Percentiles rank a stretch among this genome's conserved stretches.
phyloP scores from a whole-genome alignment of 352 stramenopile genomes.

The Globisporangium cylindrosporum region DNA sequence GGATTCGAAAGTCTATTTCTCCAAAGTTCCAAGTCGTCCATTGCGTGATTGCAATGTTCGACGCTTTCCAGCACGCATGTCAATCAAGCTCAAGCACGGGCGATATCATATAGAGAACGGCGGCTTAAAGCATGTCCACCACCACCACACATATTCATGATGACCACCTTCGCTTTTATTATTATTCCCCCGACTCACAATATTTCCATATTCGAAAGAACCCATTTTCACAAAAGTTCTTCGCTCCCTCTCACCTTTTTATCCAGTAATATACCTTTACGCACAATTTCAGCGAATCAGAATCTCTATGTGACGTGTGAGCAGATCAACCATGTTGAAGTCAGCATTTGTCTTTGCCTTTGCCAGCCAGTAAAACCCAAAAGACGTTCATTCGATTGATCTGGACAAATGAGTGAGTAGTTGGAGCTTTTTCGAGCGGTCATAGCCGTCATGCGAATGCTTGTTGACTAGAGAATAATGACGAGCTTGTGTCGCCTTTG shows the following conservation, averaged over 20 bases:
- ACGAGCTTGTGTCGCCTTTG: constrained; percentile 1
- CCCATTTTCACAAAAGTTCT: background rate
- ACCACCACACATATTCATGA: background rate
- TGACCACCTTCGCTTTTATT: background rate
- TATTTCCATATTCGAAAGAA: constrained; percentile 11
- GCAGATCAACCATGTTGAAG: background rate
- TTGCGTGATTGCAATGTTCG: background rate
- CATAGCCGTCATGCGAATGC: background rate
- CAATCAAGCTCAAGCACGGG: background rate
- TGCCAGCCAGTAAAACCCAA: background rate
- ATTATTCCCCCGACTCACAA: background rate
- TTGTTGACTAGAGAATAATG: background rate
- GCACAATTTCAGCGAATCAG: background rate
- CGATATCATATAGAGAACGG: background rate
- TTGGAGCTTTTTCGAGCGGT: background rate
- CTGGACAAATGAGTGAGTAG: background rate
- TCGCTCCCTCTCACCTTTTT: background rate
- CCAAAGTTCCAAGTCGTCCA: background rate
- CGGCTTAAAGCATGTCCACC: background rate
- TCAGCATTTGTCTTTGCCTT: background rate
- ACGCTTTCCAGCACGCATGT: background rate
- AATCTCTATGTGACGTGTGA: background rate
- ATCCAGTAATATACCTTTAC: background rate
- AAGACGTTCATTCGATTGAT: background rate
- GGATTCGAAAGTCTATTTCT: background rate